These are phyloP conservation scores for Cairneyella variabilis DNA, from an alignment of 495 filamentous ascomycete genomes.

Conservation along the genomic window DNA sequence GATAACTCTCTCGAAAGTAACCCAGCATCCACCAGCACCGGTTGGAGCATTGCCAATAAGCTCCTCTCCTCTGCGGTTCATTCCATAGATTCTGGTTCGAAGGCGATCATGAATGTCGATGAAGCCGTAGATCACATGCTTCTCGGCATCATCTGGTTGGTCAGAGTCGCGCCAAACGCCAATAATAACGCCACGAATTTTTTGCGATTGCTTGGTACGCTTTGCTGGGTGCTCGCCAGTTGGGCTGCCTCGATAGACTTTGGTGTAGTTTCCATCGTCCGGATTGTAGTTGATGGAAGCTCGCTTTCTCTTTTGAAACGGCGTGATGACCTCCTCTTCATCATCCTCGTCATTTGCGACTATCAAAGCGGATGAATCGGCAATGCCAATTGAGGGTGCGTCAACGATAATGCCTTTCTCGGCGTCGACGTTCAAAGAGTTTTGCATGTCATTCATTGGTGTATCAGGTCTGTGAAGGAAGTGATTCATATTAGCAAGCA, in stretches of 20 bases:
- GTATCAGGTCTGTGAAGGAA: conserved; percentile 11
- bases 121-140: conserved; percentile 49
- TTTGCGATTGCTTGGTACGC: conserved; percentile 27
- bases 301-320: conserved; percentile 48
- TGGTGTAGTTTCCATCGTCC: conserved; percentile 27
- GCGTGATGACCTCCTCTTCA: conserved; percentile 23
- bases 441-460: conserved; percentile 11
- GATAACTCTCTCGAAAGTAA: conserved; percentile 48
- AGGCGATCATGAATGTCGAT: conserved; percentile 51
- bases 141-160: conserved; percentile 35
- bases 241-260: conserved; percentile 15
- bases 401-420: conserved; percentile 24
- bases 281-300: conserved; percentile 36
- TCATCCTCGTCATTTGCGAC: conserved; percentile 21
- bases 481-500: conserved; percentile 8
- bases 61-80: conserved; percentile 33
- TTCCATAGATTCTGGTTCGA: conserved; percentile 44
- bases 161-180: conserved; percentile 52
- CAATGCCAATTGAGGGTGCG: conserved; percentile 7
- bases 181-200: conserved; percentile 38
- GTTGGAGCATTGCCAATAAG: conserved; percentile 40
- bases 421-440: conserved; percentile 6
- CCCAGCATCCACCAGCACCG: conserved; percentile 52
- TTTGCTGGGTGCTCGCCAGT: conserved; percentile 20
- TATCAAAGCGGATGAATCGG: conserved; percentile 10